Evolutionary conservation across 805 yeast genomes (phyloP).

Genomic region (Lipomyces yamadae): DNA sequence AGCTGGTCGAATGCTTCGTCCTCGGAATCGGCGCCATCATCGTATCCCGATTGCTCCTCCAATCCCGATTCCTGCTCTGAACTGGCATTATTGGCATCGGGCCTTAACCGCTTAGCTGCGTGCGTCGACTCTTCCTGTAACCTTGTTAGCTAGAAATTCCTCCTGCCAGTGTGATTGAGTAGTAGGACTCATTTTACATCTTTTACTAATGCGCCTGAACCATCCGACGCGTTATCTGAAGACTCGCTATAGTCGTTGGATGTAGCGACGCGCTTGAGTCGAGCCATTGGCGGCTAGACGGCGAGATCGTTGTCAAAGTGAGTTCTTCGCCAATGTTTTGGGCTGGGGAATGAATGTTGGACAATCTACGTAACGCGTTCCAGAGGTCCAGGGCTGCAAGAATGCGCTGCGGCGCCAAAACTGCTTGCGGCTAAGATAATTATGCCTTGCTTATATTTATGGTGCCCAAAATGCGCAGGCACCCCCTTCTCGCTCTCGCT

Average conservation of each 20-base stretch:
- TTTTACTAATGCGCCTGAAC: background rate
- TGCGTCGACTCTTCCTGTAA: background rate
- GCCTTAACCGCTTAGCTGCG: background rate
- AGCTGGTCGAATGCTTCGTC: slow-evolving; percentile 1
- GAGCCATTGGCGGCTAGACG: background rate
- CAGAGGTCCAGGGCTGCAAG: background rate
- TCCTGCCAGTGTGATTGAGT: background rate
- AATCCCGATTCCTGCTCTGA: background rate
- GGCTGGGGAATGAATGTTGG: background rate
- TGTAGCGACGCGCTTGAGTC: background rate
- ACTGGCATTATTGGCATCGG: background rate
- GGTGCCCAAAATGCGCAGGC: background rate
- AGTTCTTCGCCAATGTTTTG: background rate
- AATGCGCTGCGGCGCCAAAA: background rate
- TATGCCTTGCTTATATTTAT: background rate
- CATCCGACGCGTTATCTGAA: background rate
- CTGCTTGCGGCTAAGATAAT: background rate
- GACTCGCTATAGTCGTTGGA: background rate
- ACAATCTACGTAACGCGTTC: background rate
- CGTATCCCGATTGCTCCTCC: background rate
- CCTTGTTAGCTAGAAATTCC: background rate
- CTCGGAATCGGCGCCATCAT: background rate
- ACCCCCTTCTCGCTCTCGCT: background rate
- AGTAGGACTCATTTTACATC: background rate
- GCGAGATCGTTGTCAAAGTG: background rate